Percentiles rank a stretch among this genome's conserved stretches.
Evolutionary conservation across 305 asterid genomes (phyloP).

Genomic region (Stenogyne calaminthoides): DNA sequence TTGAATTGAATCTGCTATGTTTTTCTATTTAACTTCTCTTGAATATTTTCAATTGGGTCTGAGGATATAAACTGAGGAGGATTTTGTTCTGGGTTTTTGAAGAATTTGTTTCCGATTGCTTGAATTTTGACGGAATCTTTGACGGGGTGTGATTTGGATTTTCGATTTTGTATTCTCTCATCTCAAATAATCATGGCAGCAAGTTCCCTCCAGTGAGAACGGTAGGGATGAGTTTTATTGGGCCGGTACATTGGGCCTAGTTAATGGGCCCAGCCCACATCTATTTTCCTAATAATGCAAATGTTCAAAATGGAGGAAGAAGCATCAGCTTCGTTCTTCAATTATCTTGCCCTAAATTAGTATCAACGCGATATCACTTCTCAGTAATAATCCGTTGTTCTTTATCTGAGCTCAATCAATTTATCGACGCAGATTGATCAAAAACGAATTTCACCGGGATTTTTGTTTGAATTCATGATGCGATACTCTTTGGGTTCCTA

Average conservation of each 20-base stretch:
- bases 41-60: neutral
- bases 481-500: neutral
- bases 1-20: neutral
- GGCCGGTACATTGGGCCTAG: neutral
- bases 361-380: neutral
- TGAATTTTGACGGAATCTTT: neutral
- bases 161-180: neutral
- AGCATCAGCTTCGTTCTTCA: neutral
- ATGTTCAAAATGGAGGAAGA: neutral
- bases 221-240: neutral
- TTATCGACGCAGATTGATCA: neutral
- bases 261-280: neutral
- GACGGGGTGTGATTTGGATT: constrained; percentile 7
- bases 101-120: neutral
- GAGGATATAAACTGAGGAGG: neutral
- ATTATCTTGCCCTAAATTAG: constrained; percentile 22
- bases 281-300: neutral
- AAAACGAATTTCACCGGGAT: neutral
- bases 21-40: constrained; percentile 7
- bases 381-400: neutral
- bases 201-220: neutral
- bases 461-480: neutral
- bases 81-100: neutral
- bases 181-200: neutral
- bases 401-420: neutral